These are phyloP conservation scores for Aspergillus hancockii DNA, from an alignment of 495 filamentous ascomycete species.

Conservation along the genomic window DNA sequence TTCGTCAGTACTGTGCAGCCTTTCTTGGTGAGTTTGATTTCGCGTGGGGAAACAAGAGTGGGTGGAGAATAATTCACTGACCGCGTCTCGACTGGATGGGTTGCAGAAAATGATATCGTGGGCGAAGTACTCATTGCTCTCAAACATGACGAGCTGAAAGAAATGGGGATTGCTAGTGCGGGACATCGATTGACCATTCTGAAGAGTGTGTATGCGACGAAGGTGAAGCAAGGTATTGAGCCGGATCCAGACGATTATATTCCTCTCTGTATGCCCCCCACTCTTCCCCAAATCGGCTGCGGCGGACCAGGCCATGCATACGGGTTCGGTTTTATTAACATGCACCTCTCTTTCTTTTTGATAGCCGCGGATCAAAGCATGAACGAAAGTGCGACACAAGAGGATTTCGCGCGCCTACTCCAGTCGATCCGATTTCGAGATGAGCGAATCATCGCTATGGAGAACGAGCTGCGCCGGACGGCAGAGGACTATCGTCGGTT, in stretches of 20 bases:
- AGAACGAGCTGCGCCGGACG: conserved; percentile 76
- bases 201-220: conserved; percentile 92
- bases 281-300: too few relatives aligned
- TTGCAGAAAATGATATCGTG: conserved; percentile 84
- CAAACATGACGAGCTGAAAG: conserved; percentile 88
- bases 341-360: conserved; percentile 4
- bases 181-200: conserved; percentile 93
- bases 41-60: not conserved
- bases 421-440: conserved; percentile 84
- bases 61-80: not conserved
- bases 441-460: conserved; percentile 76
- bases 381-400: conserved; percentile 82
- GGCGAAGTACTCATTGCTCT: conserved; percentile 88
- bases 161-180: conserved; percentile 89
- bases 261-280: conserved; percentile 72
- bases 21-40: conserved; percentile 66
- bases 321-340: conserved; percentile 20
- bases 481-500: conserved; percentile 82
- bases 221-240: conserved; percentile 85
- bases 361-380: conserved; percentile 86
- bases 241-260: conserved; percentile 93
- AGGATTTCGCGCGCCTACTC: conserved; percentile 87
- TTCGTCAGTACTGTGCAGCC: conserved; percentile 78
- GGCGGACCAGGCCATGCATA: not conserved
- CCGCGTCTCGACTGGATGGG: not conserved